phyloP scores from a whole-genome alignment of 345 rosid species.

The Physaria fendleri region DNA sequence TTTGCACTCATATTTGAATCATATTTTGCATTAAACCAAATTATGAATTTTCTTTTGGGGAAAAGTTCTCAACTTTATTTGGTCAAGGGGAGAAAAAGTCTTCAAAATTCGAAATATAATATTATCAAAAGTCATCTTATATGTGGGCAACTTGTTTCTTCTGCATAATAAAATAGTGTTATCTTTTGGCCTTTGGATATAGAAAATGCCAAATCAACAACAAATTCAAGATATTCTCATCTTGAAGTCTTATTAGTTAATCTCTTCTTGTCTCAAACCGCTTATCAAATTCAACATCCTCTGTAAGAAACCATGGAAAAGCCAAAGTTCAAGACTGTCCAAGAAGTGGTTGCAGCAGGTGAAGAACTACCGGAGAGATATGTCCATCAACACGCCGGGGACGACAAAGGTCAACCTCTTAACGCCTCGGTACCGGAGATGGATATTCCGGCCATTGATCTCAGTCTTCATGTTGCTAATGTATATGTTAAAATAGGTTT shows the following conservation, averaged over 20 bases:
- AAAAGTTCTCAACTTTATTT: too few relatives aligned
- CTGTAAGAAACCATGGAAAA: conserved; percentile 19
- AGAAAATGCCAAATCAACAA: neutral
- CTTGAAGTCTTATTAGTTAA: too few relatives aligned
- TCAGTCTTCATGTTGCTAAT: too few relatives aligned
- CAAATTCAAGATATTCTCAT: neutral
- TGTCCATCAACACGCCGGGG: conserved; percentile 22
- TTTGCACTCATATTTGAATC: too few relatives aligned
- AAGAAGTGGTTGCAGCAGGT: conserved; percentile 34
- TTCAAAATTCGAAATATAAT: too few relatives aligned
- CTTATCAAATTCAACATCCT: neutral
- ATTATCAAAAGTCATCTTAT: too few relatives aligned
- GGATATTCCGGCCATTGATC: conserved; percentile 50
- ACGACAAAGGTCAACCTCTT: conserved; percentile 9
- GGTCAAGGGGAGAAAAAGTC: too few relatives aligned
- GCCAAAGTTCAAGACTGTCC: conserved; percentile 33
- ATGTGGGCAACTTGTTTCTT: too few relatives aligned
- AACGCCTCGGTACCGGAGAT: conserved; percentile 30
- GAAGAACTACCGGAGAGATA: conserved; percentile 42
- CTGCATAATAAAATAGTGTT: neutral
- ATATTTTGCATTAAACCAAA: too few relatives aligned
- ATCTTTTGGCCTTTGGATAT: neutral
- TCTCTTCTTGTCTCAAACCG: neutral
- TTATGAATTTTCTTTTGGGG: too few relatives aligned
- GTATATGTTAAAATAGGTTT: too few relatives aligned